Evolutionary conservation across 2,329 filamentous ascomycete species (phyloP), one percentile per base, ranked within the genome.

Genomic region (Diaporthe sp.): DNA sequence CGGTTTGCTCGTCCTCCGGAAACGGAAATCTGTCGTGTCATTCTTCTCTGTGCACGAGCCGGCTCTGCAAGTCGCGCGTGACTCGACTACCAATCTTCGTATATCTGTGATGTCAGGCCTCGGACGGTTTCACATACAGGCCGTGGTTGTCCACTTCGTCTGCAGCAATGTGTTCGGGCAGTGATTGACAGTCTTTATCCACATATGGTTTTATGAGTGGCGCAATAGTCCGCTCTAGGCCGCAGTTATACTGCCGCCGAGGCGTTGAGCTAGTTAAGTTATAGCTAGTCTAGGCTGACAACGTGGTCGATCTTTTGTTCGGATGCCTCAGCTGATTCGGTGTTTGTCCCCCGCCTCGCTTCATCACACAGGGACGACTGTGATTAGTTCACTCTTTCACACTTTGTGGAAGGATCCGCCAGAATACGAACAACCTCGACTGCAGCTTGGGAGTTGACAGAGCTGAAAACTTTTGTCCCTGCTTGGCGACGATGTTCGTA

Each of bases 251-350:
- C 8, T 34, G 19, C 25, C 46, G 34, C 7, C 22, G 31, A 68
- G 22, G 46, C 44, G 31, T 31, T 19, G 62, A 25, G 31, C 62
- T 68, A 68, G 62, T 39, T 68, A 4, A 6, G 1, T 39, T 68
- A 12, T 53, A 25, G 62, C 28, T 68, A 68, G 62, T 22, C 8
- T 53, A n/a, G 62, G 62, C 62, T 68, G 44, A 15, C 17, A 12
- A 17, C 19, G 25, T 67, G 28, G 62, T 51, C 12, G 62, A 51
- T 67, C 62, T 51, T 67, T 51, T 51, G 42, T 67, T 51, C 28
- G 22, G 28, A 19, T 34, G 42, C 42, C 13, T 67, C 44, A 46
- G 61, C 61, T 67, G 25, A 49, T 34, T 34, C 25, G 39, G 31
- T 2, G 25, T 13, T 10, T 5, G 10, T 49, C 25, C 25, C 42